Percentiles rank a stretch among this genome's conserved stretches.
These are phyloP conservation scores for Pharus latifolius DNA, from an alignment of 176 grass and related monocot genomes.

Conservation along the genomic window DNA sequence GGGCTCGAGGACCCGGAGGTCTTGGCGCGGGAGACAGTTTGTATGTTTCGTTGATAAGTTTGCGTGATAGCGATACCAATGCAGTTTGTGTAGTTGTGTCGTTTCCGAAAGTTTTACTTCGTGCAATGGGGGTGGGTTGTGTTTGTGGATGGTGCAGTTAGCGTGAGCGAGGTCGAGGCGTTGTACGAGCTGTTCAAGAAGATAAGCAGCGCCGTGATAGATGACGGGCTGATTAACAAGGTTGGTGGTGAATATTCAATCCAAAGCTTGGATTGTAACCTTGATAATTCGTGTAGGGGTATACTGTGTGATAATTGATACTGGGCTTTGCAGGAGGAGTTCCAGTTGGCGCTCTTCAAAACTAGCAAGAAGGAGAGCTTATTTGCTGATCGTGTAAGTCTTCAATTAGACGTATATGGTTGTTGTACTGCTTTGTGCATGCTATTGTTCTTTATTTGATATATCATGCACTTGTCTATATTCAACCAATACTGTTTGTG, in stretches of 20 bases:
- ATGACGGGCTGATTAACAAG: conserved; percentile 85
- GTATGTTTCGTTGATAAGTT: conserved; percentile 26
- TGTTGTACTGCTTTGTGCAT: background rate
- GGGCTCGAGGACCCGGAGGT: conserved; percentile 73
- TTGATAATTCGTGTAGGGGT: background rate
- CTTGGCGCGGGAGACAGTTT: conserved; percentile 89
- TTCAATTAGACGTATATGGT: background rate
- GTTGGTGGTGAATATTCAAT: background rate
- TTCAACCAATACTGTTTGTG: too few relatives aligned
- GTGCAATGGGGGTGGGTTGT: too few relatives aligned
- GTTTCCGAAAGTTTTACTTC: too few relatives aligned
- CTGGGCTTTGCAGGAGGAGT: conserved; percentile 55
- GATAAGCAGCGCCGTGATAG: conserved; percentile 80
- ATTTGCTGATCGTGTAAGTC: conserved; percentile 73
- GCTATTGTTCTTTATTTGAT: background rate
- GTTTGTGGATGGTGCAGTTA: conserved; percentile 30
- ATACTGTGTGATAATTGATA: background rate
- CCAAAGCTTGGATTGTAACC: background rate
- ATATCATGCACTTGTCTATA: background rate
- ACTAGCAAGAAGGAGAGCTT: conserved; percentile 88
- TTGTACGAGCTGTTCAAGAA: conserved; percentile 84
- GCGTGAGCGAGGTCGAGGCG: conserved; percentile 79
- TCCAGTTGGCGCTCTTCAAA: conserved; percentile 82
- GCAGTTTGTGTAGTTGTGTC: background rate
- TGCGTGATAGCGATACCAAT: background rate